phyloP scores from a whole-genome alignment of 2,329 filamentous ascomycete genomes.

The Sclerotinia sclerotiorum region DNA sequence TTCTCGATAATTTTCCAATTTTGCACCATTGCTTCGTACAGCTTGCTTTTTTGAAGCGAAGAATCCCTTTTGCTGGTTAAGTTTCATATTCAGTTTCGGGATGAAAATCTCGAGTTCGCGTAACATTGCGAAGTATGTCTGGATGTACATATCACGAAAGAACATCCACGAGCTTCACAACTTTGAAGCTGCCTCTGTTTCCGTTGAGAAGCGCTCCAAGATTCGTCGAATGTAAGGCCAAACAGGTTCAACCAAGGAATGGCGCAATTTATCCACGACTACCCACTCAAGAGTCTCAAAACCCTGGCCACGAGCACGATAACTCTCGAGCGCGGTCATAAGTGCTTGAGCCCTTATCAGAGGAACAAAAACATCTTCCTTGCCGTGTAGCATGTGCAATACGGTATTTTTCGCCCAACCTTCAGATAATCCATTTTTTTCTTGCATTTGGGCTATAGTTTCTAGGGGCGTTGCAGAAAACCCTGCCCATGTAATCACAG shows the following conservation, averaged over 20 bases:
- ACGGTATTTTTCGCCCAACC: constrained; percentile 24
- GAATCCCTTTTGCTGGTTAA: too few relatives aligned
- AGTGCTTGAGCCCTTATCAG: constrained; percentile 20
- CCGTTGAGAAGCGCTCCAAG: constrained; percentile 13
- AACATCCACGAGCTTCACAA: neutral
- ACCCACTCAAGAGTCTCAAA: constrained; percentile 25
- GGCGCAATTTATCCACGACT: constrained; percentile 18
- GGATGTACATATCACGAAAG: neutral
- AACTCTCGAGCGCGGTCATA: constrained; percentile 17
- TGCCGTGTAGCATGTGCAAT: constrained; percentile 27
- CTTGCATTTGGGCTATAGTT: constrained; percentile 23
- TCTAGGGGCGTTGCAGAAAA: constrained; percentile 24
- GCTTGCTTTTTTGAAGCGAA: neutral
- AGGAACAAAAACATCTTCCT: constrained; percentile 24
- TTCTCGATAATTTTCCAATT: neutral
- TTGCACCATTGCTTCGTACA: neutral
- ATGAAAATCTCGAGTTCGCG: neutral
- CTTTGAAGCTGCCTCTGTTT: neutral
- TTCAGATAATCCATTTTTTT: constrained; percentile 13
- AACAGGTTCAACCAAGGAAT: constrained; percentile 19
- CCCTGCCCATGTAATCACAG: constrained; percentile 23
- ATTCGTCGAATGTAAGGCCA: constrained; percentile 25
- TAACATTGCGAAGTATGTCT: neutral
- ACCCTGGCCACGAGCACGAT: constrained; percentile 21
- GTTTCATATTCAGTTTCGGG: neutral